Evolutionary conservation across 73 alveolate genomes (phyloP), one percentile per base, ranked within the genome.

Genomic region (Paramecium octaurelia): DNA sequence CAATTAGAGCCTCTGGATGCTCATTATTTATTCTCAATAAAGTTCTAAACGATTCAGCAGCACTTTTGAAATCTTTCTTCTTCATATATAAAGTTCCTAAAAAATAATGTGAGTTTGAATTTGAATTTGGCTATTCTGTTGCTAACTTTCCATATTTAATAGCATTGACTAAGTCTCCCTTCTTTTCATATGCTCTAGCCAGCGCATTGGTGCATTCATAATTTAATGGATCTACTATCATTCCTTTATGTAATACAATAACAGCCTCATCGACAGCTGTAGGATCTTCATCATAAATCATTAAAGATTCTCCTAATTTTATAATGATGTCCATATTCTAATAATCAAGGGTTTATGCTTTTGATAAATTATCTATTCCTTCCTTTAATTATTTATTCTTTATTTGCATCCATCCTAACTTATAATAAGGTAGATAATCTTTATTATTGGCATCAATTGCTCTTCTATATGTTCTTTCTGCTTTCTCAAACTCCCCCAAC

Each of bases 1-100:
- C 98, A 50, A 97, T 92, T 20, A 96, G 90, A 12, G 99, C 98
- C 6, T 96, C 96, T 18, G 96, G 94, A 57, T 97, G 99, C 29
- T 94, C 96, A 46, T 93, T 73, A 54, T 97, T 71, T 44, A 70
- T 89, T 24, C 92, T 44, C 48, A 89, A 89, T 18, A 89, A 64
- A 1, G 84, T 70, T 43, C 88, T 71, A 18, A 89, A 89, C 6
- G 86, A 68, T 44, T 89, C 88, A 6, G 86, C 94, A 20, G 98
- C 95, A 46, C 91, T 86, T 88, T 96, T 96, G 86, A 88, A 95
- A 24, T 92, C 96, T 57, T 97, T 96, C 93, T 95, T 94, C 84
- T 97, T 96, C 89, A 96, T 97, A 59, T 93, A 93, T 31, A 97
- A 87, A 48, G 92, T 93, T 77, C 98, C 99, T 10, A 97, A 93